Conservation (phyloP, 139 green algal genomes). For the Chlorella vulgaris region DNA sequence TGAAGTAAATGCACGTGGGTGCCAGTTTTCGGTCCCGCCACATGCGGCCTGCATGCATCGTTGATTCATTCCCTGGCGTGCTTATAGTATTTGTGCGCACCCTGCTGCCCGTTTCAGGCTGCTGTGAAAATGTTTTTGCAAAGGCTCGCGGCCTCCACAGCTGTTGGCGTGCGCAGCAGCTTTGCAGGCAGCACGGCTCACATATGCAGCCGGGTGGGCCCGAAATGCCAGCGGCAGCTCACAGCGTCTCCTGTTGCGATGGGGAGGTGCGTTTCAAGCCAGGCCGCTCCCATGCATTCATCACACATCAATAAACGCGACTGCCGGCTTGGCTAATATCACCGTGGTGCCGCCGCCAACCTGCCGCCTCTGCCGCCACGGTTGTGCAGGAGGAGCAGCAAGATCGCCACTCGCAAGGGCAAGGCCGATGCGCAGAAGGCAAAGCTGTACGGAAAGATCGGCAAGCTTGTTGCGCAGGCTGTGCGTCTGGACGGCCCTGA, state of each 20-base stretch:
- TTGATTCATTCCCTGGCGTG: too few species aligned
- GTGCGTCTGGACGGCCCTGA: slow-evolving; percentile 82
- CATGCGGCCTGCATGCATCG: too few species aligned
- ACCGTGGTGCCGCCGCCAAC: too few species aligned
- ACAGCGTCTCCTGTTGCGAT: slow-evolving; percentile 1
- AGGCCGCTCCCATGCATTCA: too few species aligned
- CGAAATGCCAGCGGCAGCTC: background rate
- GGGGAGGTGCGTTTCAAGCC: slow-evolving; percentile 9
- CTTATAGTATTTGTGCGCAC: too few species aligned
- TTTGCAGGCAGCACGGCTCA: slow-evolving; percentile 12
- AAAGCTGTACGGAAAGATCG: slow-evolving; percentile 89
- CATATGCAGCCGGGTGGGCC: too few species aligned
- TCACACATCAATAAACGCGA: too few species aligned
- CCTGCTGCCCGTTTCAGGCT: too few species aligned
- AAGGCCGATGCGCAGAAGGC: slow-evolving; percentile 57
- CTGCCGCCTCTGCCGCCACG: too few species aligned
- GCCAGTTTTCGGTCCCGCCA: too few species aligned
- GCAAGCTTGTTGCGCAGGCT: slow-evolving; percentile 87
- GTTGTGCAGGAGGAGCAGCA: slow-evolving; percentile 48
- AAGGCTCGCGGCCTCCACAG: background rate
- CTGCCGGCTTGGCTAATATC: too few species aligned
- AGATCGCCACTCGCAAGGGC: slow-evolving; percentile 81
- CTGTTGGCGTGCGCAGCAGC: background rate
- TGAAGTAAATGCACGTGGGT: too few species aligned
- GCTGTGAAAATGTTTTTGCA: background rate